These are phyloP conservation scores for Ganoderma resinaceum DNA, from an alignment of 1,284 basidiomycete species.

Conservation along the genomic window DNA sequence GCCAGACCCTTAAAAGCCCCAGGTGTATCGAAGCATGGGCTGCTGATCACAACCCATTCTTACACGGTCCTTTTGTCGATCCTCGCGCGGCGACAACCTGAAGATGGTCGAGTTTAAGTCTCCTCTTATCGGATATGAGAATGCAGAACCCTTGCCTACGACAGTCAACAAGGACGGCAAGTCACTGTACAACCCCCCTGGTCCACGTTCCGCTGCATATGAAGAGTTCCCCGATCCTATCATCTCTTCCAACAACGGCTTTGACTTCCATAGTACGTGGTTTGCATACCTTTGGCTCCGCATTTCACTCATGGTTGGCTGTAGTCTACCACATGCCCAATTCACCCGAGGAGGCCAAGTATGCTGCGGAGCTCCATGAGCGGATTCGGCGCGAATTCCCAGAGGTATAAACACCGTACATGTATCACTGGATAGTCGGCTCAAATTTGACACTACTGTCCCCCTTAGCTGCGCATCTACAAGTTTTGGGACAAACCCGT, in stretches of 20 bases:
- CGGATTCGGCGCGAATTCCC: constrained; percentile 74
- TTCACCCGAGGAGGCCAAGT: constrained; percentile 53
- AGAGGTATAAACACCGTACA: constrained; percentile 59
- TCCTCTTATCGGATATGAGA: constrained; percentile 54
- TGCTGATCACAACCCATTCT: neutral
- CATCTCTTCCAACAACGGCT: constrained; percentile 59
- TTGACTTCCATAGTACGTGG: constrained; percentile 71
- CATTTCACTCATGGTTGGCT: neutral
- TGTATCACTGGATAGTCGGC: neutral
- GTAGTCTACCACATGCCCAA: constrained; percentile 69
- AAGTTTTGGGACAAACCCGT: constrained; percentile 69
- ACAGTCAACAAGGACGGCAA: constrained; percentile 64
- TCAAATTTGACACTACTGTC: neutral
- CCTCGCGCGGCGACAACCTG: neutral
- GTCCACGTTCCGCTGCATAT: constrained; percentile 55
- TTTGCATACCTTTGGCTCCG: neutral
- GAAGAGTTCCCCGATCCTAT: constrained; percentile 62
- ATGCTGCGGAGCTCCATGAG: constrained; percentile 68
- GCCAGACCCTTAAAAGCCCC: neutral
- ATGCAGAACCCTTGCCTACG: constrained; percentile 55
- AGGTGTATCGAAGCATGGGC: neutral
- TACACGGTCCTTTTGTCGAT: neutral
- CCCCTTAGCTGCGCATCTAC: constrained; percentile 63
- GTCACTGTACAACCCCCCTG: constrained; percentile 57
- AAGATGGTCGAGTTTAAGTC: constrained; percentile 39